Conservation (phyloP, 2,329 filamentous ascomycete genomes). For the Ophiognomonia clavigignenti-juglandacearum region DNA sequence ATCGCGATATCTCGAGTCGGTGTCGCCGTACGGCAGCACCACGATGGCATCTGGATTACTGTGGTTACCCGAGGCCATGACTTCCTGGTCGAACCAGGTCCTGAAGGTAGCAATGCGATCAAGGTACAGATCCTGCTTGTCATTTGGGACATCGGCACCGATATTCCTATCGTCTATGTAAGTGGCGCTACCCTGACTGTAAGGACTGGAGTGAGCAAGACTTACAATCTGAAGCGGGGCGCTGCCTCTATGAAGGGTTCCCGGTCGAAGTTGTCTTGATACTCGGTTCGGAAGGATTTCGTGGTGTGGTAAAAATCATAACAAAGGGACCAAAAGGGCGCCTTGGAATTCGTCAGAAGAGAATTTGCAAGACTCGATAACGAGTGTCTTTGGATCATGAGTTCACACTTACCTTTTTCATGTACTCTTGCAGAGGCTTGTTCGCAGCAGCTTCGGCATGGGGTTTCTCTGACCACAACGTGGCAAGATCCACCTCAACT, state of each 20-base stretch:
- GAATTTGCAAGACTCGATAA: neutral
- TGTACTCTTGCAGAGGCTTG: slow-evolving; percentile 3
- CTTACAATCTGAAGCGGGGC: slow-evolving; percentile 7
- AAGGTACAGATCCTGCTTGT: slow-evolving; percentile 7
- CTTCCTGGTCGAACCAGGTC: slow-evolving; percentile 9
- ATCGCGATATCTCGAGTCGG: slow-evolving; percentile 5
- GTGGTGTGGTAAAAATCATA: slow-evolving; percentile 6
- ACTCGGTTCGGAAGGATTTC: slow-evolving; percentile 7
- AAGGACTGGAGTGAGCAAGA: neutral
- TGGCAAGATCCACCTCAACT: slow-evolving; percentile 1
- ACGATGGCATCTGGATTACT: neutral
- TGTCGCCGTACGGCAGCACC: slow-evolving; percentile 4
- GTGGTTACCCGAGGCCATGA: neutral
- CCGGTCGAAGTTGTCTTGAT: slow-evolving; percentile 1
- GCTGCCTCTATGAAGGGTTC: slow-evolving; percentile 10
- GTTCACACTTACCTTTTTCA: slow-evolving; percentile 4
- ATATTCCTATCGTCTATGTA: neutral
- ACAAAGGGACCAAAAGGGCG: slow-evolving; percentile 11
- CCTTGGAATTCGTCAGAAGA: neutral
- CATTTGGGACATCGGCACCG: slow-evolving; percentile 5
- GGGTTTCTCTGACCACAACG: slow-evolving; percentile 5
- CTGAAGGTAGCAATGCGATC: slow-evolving; percentile 3
- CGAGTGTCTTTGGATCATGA: neutral
- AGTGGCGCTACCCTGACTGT: neutral
- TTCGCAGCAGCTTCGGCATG: neutral